phyloP scores from a whole-genome alignment of 345 rosid genomes.

The Populus davidiana region DNA sequence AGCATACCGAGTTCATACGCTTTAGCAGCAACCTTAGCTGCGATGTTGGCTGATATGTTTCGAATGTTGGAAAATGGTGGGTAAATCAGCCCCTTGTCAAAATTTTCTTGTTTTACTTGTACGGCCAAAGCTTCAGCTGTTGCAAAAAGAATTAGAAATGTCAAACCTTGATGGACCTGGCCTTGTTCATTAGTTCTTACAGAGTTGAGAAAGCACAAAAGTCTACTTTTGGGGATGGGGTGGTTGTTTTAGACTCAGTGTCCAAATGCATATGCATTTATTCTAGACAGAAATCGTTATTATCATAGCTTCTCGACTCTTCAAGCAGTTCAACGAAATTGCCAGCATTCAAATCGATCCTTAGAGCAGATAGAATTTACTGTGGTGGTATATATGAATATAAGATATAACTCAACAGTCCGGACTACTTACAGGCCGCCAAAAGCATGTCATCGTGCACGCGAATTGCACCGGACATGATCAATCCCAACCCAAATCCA shows the following conservation, averaged over 20 bases:
- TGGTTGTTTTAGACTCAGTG: not conserved
- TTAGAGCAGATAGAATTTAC: not conserved
- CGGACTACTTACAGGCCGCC: conserved; percentile 79
- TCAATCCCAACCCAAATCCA: conserved; percentile 89
- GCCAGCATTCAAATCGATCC: too few relatives aligned
- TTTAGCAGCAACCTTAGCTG: conserved; percentile 86
- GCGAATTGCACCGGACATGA: conserved; percentile 84
- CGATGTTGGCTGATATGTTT: conserved; percentile 82
- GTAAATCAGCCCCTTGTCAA: conserved; percentile 71
- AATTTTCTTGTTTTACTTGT: conserved; percentile 67
- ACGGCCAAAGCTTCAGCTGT: conserved; percentile 93
- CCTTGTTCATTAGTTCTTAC: not conserved
- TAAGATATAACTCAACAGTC: not conserved
- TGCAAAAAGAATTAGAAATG: not conserved
- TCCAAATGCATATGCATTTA: not conserved
- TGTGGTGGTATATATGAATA: not conserved
- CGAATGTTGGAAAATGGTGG: conserved; percentile 92
- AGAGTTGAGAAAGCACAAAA: too few relatives aligned
- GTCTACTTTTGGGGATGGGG: not conserved
- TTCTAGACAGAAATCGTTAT: not conserved
- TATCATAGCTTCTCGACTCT: too few relatives aligned
- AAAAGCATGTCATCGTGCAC: conserved; percentile 94
- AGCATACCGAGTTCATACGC: conserved; percentile 87
- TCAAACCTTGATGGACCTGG: not conserved
- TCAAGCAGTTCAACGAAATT: not conserved